Base-by-base conservation (phyloP, 306 rosid genomes). In the Mucuna pruriens region DNA sequence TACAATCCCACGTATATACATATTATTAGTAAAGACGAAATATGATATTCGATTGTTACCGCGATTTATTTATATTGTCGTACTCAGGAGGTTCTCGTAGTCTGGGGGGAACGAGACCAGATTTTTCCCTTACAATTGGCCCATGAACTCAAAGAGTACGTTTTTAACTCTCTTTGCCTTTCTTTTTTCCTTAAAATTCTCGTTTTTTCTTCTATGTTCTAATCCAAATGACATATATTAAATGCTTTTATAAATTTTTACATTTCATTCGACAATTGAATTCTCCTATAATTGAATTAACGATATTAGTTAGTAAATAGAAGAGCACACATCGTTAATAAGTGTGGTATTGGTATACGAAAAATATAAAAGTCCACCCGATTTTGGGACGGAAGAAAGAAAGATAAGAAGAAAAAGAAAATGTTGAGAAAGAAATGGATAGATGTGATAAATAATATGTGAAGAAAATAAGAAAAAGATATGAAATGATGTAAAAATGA, bases 31-130 rank as follows among this genome's bases (percentile, higher is more conserved):
- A 38, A 83, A n/a, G n/a, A n/a, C n/a, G n/a, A n/a, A 62, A 83
- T 45, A 15, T 76, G 48, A 55, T 31, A 20, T 76, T 63, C 16
- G 12, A 79, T 31, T 0, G 7, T 67, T 68, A 17, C 2, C 52
- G 7, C 36, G 52, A 40, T 19, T 48, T 29, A 57, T 71, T 49
- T n/a, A 70, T 48, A 36, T 39, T 63, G 2, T 76, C 3, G 25
- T 51, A 2, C 19, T 16, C 81, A 93, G 97, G 95, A 95, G 83
- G 97, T 91, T 48, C 83, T 95, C 75, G 62, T 91, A 36, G 20
- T 95, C 26, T 92, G 97, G 99, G 99, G 99, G 42, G 94, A 93
- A 8, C 84, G 79, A n/a, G 99, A 95, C 79, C 78, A 49, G 42
- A 77, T 95, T 70, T 91, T 92, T 89, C 99, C 95, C 0, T 46